A percentile compares a stretch with the other conserved stretches of the same genome.
Conservation (phyloP, 1,284 basidiomycete species). For the Lentinula novae-zelandiae region DNA sequence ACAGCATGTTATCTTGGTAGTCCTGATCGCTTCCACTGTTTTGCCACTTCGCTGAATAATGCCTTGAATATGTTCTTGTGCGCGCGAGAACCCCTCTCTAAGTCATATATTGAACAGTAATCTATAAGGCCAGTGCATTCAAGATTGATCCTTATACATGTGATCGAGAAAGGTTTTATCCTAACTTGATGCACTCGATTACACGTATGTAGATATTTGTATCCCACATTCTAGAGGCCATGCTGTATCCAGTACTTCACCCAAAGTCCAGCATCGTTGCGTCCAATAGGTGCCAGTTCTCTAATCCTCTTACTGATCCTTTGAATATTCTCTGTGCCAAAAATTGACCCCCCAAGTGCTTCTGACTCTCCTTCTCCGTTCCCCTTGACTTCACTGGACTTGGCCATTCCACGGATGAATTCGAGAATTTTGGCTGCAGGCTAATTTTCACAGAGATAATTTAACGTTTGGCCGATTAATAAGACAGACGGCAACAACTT, state of each 20-base stretch:
- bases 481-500: neutral
- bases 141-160: no score
- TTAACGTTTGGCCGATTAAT: neutral
- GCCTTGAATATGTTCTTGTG: no score
- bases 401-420: neutral
- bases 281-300: neutral
- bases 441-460: neutral
- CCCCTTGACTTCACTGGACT: neutral
- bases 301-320: neutral
- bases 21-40: no score
- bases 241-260: conserved; percentile 3
- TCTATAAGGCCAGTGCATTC: no score
- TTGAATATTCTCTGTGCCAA: neutral
- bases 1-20: no score
- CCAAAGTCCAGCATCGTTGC: neutral
- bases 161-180: no score
- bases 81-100: no score
- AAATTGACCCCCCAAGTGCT: neutral
- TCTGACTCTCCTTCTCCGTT: neutral
- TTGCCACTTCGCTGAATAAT: no score
- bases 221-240: neutral
- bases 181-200: no score
- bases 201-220: no score
- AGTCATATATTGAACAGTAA: no score
- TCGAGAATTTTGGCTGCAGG: conserved; percentile 3